Percentiles rank a stretch among this genome's conserved stretches.
phyloP scores from a whole-genome alignment of 2,329 filamentous ascomycete species.

The Daldinia sp. region DNA sequence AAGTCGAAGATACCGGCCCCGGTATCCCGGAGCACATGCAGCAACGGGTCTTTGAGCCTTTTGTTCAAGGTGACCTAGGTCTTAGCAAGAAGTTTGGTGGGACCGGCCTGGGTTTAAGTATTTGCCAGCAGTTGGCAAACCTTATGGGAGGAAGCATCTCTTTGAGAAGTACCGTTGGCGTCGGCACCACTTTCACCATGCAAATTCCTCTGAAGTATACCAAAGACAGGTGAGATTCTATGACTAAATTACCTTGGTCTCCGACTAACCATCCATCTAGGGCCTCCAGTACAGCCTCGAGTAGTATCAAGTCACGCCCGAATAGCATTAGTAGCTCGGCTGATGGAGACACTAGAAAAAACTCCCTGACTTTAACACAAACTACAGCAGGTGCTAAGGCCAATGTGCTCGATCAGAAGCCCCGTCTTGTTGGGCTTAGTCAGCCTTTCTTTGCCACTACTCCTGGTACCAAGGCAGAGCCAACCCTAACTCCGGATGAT shows the following conservation, averaged over 20 bases:
- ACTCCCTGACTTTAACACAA: slow-evolving; percentile 43
- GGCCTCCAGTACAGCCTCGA: slow-evolving; percentile 63
- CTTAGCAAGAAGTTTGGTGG: slow-evolving; percentile 90
- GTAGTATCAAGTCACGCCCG: slow-evolving; percentile 60
- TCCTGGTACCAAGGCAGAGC: slow-evolving; percentile 26
- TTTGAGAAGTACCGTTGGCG: slow-evolving; percentile 74
- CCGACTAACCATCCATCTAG: slow-evolving; percentile 43
- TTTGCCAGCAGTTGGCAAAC: slow-evolving; percentile 84
- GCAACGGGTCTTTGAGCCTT: slow-evolving; percentile 88
- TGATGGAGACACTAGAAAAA: slow-evolving; percentile 51
- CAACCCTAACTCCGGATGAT: slow-evolving; percentile 58
- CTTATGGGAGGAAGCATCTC: slow-evolving; percentile 83
- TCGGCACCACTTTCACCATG: slow-evolving; percentile 84
- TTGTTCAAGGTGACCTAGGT: slow-evolving; percentile 90
- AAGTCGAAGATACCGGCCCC: slow-evolving; percentile 87
- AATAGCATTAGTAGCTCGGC: slow-evolving; percentile 55
- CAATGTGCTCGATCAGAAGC: slow-evolving; percentile 70
- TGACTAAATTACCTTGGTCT: background rate
- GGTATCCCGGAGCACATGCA: slow-evolving; percentile 83
- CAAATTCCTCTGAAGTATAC: slow-evolving; percentile 81
- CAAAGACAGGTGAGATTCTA: slow-evolving; percentile 65
- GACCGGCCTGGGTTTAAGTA: slow-evolving; percentile 86
- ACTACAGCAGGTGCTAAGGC: slow-evolving; percentile 46
- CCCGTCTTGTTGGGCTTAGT: slow-evolving; percentile 82
- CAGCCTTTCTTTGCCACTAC: slow-evolving; percentile 77